A percentile compares a stretch with the other conserved stretches of the same genome.
These are phyloP conservation scores for Pyricularia sp. DNA, from an alignment of 2,329 filamentous ascomycete genomes.

Conservation along the genomic window DNA sequence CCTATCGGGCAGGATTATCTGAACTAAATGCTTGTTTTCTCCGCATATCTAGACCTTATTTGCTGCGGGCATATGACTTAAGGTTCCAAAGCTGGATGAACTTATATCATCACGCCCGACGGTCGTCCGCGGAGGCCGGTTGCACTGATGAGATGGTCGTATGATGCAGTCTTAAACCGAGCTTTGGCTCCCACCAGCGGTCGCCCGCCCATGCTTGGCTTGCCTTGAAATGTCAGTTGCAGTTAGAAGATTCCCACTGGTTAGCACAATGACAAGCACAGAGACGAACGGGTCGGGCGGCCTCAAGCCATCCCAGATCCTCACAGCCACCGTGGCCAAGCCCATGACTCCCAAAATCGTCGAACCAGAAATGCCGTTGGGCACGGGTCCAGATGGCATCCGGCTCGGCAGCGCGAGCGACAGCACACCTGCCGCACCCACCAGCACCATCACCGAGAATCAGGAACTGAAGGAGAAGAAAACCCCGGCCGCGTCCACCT, in stretches of 20 bases:
- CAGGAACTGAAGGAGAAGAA: neutral
- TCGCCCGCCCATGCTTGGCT: too few species aligned
- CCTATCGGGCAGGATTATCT: neutral
- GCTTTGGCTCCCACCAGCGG: too few species aligned
- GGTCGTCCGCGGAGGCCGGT: neutral
- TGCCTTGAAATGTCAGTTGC: neutral
- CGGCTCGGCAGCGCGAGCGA: neutral
- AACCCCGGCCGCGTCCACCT: neutral
- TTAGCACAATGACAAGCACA: neutral
- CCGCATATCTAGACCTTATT: neutral
- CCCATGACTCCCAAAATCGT: neutral
- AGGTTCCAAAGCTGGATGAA: neutral
- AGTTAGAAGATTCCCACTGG: neutral
- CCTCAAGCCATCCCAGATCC: neutral
- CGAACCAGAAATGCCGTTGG: neutral
- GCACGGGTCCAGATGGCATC: slow-evolving; percentile 1
- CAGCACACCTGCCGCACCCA: neutral
- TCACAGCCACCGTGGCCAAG: slow-evolving; percentile 1
- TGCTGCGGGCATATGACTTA: neutral
- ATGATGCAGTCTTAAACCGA: neutral
- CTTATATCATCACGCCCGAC: neutral
- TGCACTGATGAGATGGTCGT: neutral
- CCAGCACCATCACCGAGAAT: neutral
- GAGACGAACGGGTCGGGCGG: neutral
- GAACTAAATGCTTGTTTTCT: neutral